phyloP scores from a whole-genome alignment of 208 protist genomes.

The Leishmania tropica region DNA sequence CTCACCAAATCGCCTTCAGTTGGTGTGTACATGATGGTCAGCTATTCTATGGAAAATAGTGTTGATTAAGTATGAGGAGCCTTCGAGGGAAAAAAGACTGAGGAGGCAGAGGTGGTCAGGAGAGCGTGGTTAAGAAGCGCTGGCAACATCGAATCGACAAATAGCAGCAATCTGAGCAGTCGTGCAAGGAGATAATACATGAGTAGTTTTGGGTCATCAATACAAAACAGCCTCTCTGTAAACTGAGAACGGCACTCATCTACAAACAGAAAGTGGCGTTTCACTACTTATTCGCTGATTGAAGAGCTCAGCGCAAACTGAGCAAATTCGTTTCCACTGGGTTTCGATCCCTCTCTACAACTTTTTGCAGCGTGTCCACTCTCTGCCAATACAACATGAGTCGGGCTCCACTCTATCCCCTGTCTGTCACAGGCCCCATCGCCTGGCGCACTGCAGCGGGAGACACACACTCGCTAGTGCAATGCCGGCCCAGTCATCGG shows the following conservation, averaged over 20 bases:
- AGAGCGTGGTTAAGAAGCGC: background rate
- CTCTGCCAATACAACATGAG: background rate
- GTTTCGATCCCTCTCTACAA: background rate
- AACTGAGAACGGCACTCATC: background rate
- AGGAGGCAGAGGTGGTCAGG: background rate
- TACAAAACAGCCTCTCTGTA: background rate
- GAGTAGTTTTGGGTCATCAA: background rate
- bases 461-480: background rate
- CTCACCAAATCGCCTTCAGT: constrained; percentile 61
- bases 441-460: background rate
- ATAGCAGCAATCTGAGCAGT: background rate
- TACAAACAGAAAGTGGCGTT: background rate
- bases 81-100: constrained; percentile 10
- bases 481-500: background rate
- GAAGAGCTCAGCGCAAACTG: background rate
- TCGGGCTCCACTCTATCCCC: too few relatives aligned
- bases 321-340: background rate
- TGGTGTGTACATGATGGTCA: constrained; percentile 37
- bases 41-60: background rate
- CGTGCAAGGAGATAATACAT: background rate
- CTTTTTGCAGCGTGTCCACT: background rate
- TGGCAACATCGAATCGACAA: background rate
- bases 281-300: background rate
- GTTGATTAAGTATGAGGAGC: background rate
- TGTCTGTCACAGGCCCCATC: background rate